Evolutionary conservation across 2,329 filamentous ascomycete species (phyloP).

Genomic region (Aspergillus floridensis): DNA sequence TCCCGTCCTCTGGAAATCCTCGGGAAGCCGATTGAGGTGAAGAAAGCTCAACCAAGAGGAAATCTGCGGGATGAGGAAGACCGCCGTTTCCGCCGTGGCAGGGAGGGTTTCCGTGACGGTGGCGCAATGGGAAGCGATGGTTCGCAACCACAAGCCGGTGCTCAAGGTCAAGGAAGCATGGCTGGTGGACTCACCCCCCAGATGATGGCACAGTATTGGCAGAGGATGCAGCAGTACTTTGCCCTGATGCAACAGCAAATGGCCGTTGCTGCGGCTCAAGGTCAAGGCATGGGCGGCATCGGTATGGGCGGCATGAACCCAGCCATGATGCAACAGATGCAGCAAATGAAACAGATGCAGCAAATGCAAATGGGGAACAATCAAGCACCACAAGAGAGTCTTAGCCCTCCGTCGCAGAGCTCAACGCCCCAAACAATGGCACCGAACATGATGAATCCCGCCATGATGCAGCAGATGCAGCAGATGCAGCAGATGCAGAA

Average conservation of each 20-base stretch:
- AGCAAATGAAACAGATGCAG: conserved; percentile 61
- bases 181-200: conserved; percentile 80
- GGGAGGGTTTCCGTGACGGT: conserved; percentile 42
- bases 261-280: conserved; percentile 52
- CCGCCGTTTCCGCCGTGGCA: conserved; percentile 47
- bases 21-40: conserved; percentile 95
- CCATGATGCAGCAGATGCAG: conserved; percentile 73
- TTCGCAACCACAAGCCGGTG: conserved; percentile 48
- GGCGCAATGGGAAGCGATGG: conserved; percentile 38
- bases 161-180: conserved; percentile 41
- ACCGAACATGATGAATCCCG: conserved; percentile 63
- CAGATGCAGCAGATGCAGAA: conserved; percentile 59
- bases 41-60: conserved; percentile 92
- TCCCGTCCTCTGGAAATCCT: conserved; percentile 84
- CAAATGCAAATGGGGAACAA: conserved; percentile 50
- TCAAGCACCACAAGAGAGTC: conserved; percentile 31
- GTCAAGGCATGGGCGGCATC: conserved; percentile 45
- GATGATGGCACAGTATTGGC: conserved; percentile 98
- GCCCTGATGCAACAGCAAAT: conserved; percentile 92
- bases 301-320: conserved; percentile 70
- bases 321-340: conserved; percentile 71
- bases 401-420: conserved; percentile 38
- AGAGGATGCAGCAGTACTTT: conserved; percentile 97
- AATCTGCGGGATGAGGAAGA: conserved; percentile 92
- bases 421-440: conserved; percentile 55